Conservation (phyloP, 2,329 filamentous ascomycete species). For the Ceratocystis alfenasii region DNA sequence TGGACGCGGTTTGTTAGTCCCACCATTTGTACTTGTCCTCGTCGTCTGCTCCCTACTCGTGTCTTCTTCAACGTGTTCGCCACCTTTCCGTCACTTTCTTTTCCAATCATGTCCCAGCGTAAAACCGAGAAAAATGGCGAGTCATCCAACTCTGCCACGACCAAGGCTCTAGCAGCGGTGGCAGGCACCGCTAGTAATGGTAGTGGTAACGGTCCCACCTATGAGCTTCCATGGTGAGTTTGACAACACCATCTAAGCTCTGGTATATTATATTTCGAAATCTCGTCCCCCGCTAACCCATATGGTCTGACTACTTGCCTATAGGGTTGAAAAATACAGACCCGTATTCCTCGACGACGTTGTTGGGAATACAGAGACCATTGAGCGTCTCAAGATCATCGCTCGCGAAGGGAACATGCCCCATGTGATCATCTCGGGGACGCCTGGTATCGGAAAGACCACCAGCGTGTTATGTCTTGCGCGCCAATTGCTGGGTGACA, state of each 20-base stretch:
- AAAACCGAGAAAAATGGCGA: slow-evolving; percentile 45
- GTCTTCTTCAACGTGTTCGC: neutral
- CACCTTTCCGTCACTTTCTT: neutral
- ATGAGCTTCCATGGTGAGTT: slow-evolving; percentile 67
- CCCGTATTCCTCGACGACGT: slow-evolving; percentile 92
- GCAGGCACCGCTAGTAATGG: slow-evolving; percentile 38
- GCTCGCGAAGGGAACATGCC: slow-evolving; percentile 99
- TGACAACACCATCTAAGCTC: neutral
- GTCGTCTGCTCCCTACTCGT: neutral
- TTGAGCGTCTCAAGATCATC: slow-evolving; percentile 95
- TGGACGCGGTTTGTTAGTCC: neutral
- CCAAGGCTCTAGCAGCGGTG: slow-evolving; percentile 41
- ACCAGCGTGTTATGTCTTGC: slow-evolving; percentile 90
- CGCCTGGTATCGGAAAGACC: slow-evolving; percentile 98
- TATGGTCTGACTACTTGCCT: neutral
- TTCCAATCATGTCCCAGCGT: slow-evolving; percentile 36
- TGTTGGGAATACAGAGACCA: slow-evolving; percentile 94
- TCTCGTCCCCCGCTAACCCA: neutral
- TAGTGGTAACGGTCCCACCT: slow-evolving; percentile 42
- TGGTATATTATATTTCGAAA: no score
- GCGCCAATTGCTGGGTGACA: slow-evolving; percentile 76
- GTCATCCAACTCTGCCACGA: slow-evolving; percentile 48
- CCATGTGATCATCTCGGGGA: slow-evolving; percentile 97
- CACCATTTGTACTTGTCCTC: neutral
- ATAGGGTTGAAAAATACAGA: slow-evolving; percentile 95